Evolutionary conservation across 768 basidiomycete genomes (phyloP).

Genomic region (Inosperma sp.): DNA sequence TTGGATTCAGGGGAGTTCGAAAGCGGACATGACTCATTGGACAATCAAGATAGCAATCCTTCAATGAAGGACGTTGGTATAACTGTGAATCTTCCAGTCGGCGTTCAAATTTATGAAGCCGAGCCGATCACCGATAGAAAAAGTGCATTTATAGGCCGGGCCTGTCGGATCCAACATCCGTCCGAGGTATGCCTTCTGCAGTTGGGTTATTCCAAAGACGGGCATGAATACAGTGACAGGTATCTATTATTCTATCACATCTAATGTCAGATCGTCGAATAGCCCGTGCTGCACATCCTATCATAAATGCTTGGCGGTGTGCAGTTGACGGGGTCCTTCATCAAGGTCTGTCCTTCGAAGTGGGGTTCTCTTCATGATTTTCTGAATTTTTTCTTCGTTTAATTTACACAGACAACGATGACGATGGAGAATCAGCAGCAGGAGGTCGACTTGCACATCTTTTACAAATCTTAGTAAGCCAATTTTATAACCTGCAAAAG

Average conservation of each 20-base stretch:
- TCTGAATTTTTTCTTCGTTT: background rate
- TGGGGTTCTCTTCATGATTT: too few species aligned
- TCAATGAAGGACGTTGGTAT: slow-evolving; percentile 6
- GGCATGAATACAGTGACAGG: slow-evolving; percentile 35
- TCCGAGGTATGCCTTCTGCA: slow-evolving; percentile 49
- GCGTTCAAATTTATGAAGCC: slow-evolving; percentile 61
- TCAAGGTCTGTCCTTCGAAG: slow-evolving; percentile 75
- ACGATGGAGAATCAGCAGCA: slow-evolving; percentile 92
- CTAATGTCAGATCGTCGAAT: slow-evolving; percentile 70
- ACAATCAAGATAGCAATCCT: slow-evolving; percentile 10
- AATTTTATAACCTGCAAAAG: background rate
- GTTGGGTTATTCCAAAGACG: background rate
- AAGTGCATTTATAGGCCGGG: slow-evolving; percentile 81
- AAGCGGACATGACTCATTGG: slow-evolving; percentile 8
- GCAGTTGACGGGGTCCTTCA: slow-evolving; percentile 61
- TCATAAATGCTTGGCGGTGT: slow-evolving; percentile 82
- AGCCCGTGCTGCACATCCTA: slow-evolving; percentile 70
- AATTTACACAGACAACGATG: slow-evolving; percentile 71
- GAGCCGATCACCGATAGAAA: slow-evolving; percentile 85
- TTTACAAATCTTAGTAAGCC: slow-evolving; percentile 74
- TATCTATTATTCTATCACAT: slow-evolving; percentile 60
- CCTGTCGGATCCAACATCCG: slow-evolving; percentile 74
- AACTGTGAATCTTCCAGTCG: slow-evolving; percentile 42
- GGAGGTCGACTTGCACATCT: slow-evolving; percentile 88
- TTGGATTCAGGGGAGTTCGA: slow-evolving; percentile 12